phyloP scores from a whole-genome alignment of 345 rosid species.

The Salix koriyanagi region DNA sequence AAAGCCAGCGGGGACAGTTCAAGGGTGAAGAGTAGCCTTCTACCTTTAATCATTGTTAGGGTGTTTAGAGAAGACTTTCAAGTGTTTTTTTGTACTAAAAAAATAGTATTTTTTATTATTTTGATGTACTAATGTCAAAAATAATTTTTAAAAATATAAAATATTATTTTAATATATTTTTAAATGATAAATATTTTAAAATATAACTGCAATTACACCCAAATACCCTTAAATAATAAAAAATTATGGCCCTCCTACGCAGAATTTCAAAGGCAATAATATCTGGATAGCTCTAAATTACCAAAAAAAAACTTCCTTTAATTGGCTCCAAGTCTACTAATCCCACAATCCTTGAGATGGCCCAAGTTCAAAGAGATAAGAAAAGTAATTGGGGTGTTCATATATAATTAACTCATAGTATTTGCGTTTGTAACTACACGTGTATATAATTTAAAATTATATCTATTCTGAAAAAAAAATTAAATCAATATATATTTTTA shows the following conservation, averaged over 20 bases:
- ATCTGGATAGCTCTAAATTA: conserved; percentile 16
- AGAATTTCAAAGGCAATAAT: conserved; percentile 24
- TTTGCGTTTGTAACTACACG: background rate
- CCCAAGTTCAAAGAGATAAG: background rate
- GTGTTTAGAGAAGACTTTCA: too few relatives aligned
- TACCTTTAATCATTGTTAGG: conserved; percentile 34
- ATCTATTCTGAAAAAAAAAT: too few relatives aligned
- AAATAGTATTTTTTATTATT: too few relatives aligned
- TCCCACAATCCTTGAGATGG: conserved; percentile 9
- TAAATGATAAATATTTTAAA: too few relatives aligned
- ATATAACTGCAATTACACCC: too few relatives aligned
- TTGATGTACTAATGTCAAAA: too few relatives aligned
- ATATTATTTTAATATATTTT: too few relatives aligned
- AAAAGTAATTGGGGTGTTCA: background rate
- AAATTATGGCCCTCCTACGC: conserved; percentile 15
- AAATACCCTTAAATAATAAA: background rate
- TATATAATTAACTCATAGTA: background rate
- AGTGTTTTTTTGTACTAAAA: too few relatives aligned
- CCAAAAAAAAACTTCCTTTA: conserved; percentile 21
- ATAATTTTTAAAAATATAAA: too few relatives aligned
- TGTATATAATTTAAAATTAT: too few relatives aligned
- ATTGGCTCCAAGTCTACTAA: conserved; percentile 4
- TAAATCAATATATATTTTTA: too few relatives aligned
- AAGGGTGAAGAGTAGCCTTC: conserved; percentile 12
- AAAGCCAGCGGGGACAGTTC: conserved; percentile 9